Percentiles rank a stretch among this genome's conserved stretches.
Conservation (phyloP, 2,329 filamentous ascomycete genomes). For the Amauroascus niger region DNA sequence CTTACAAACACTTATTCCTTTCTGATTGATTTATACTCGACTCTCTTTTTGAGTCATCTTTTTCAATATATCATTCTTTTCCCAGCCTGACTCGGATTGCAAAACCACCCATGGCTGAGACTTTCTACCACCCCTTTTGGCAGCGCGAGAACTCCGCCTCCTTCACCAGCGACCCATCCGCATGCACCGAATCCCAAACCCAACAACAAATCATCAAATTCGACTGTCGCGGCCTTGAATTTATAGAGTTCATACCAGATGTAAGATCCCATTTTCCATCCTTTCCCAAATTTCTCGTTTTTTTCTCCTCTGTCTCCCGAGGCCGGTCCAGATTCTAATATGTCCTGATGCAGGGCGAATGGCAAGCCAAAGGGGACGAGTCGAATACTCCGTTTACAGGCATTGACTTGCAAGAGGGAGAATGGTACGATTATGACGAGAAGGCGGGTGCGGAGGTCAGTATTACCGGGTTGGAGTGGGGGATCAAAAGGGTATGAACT, state of each 20-base stretch:
- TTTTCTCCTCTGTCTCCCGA: neutral
- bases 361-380: conserved; percentile 72
- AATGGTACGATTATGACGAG: conserved; percentile 98
- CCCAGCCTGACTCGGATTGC: no score
- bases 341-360: conserved; percentile 59
- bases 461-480: conserved; percentile 82
- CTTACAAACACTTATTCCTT: no score
- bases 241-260: conserved; percentile 81
- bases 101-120: neutral
- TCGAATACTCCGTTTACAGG: conserved; percentile 69
- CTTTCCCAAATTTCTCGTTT: conserved; percentile 6
- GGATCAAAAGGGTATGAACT: conserved; percentile 60
- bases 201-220: conserved; percentile 81
- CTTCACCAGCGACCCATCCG: conserved; percentile 62
- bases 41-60: no score
- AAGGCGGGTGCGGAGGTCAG: conserved; percentile 86
- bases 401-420: conserved; percentile 77
- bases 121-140: no score
- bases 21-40: no score
- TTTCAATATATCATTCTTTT: no score
- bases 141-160: conserved; percentile 55
- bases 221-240: conserved; percentile 89
- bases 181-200: conserved; percentile 49
- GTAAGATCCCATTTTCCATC: conserved; percentile 41
- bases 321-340: neutral